Evolutionary conservation across 78 protist genomes (phyloP).

Genomic region (Emiliania huxleyi): DNA sequence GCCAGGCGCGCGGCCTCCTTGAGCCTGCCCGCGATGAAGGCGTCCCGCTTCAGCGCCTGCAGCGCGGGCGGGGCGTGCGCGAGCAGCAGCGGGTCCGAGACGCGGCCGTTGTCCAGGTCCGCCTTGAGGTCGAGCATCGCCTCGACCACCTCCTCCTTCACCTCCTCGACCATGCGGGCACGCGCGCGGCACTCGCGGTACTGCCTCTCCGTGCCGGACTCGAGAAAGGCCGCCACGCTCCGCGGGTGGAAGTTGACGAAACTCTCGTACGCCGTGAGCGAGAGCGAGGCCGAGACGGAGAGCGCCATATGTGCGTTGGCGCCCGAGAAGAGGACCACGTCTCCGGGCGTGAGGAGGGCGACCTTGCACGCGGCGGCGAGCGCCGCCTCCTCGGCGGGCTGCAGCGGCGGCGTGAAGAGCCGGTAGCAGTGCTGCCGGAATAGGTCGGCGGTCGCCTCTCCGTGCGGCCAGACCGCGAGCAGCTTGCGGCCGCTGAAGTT

Average conservation of each 20-base stretch:
- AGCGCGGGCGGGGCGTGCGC: no score
- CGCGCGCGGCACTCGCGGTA: background rate
- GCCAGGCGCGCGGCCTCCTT: no score
- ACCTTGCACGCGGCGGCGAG: background rate
- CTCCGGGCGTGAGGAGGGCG: conserved; percentile 7
- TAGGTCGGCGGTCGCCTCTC: background rate
- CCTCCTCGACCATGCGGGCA: background rate
- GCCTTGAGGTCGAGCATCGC: background rate
- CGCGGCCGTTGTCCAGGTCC: no score
- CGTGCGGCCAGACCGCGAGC: conserved; percentile 37
- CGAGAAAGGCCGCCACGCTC: background rate
- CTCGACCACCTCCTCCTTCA: conserved; percentile 10
- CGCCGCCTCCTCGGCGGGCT: background rate
- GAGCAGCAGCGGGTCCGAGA: no score
- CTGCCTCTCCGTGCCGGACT: background rate
- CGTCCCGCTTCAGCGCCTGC: no score
- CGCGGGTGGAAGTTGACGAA: background rate
- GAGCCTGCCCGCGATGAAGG: no score
- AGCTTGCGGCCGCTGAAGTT: conserved; percentile 30
- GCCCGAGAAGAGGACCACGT: conserved; percentile 23
- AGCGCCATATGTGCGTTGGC: conserved; percentile 30
- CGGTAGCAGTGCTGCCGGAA: background rate
- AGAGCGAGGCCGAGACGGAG: background rate
- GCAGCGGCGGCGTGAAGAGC: background rate
- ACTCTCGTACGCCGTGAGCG: conserved; percentile 26